Base-by-base conservation (phyloP, 345 rosid genomes). In the Conringia planisiliqua region DNA sequence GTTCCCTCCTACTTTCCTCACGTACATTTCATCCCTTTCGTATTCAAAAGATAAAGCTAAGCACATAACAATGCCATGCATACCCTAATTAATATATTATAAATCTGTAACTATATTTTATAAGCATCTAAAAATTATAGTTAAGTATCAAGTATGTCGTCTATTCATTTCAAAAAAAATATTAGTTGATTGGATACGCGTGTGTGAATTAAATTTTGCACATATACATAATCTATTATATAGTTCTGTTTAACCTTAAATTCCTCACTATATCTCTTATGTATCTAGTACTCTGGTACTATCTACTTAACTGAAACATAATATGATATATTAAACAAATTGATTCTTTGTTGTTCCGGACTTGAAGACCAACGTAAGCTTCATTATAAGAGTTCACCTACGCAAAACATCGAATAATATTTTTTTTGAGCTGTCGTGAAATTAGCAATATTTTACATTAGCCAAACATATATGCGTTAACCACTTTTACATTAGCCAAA, bases 391-490 rank as follows among this genome's bases (percentile, higher is more conserved):
- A 43, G 16, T 40, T 54, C 62, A 43, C 70, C 24, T 42, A 24
- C 26, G 17, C 50, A 20, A 66, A 75, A 75, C 63, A 42, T 75
- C 63, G 79, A 68, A 75, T 66, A 74, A 54, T 43, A 3, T 3
- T 46, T 29, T 22, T 52, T 44, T 40, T 64, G 64, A 65, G 47
- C 39, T 55, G 77, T 61, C 74, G 36, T 59, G 35, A 75, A 26
- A 10, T 67, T 20, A 40, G 56, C 62, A 75, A 59, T 59, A 40
- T 24, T 59, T 48, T 68, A 61, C 68, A 43, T 17, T 43, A 76
- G 55, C 66, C 30, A 76, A 69, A 69, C 70, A 76, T 55, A 76
- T 76, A 69, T 76, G 66, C 79, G 59, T 76, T 69, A 44, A 76
- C 22, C 59, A 76, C 24, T 24, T 59, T 48, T 68, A 61, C 68